phyloP scores from a whole-genome alignment of 805 yeast species.

The Cyberlindnera mississippiensis region DNA sequence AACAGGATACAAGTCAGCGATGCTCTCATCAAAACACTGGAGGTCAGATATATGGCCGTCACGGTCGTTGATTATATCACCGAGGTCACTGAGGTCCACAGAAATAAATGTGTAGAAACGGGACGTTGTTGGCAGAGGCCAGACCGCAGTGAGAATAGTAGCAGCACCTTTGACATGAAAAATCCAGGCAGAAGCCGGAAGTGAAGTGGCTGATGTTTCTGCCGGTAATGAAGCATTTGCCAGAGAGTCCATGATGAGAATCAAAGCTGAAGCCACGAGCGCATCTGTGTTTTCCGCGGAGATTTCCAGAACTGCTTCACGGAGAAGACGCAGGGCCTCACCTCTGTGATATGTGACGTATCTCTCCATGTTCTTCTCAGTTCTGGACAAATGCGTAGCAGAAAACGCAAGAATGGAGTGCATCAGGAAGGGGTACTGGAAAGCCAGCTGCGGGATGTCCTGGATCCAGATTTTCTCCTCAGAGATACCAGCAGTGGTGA shows the following conservation, averaged over 20 bases:
- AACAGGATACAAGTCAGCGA: slow-evolving; percentile 83
- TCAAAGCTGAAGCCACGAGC: slow-evolving; percentile 84
- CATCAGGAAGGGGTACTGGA: slow-evolving; percentile 86
- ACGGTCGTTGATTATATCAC: slow-evolving; percentile 47
- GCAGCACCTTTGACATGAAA: slow-evolving; percentile 98
- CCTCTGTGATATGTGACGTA: slow-evolving; percentile 84
- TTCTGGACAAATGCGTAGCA: slow-evolving; percentile 84
- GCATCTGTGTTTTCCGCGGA: slow-evolving; percentile 88
- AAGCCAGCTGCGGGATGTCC: slow-evolving; percentile 85
- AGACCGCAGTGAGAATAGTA: slow-evolving; percentile 91
- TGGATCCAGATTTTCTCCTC: slow-evolving; percentile 82
- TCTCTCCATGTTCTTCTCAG: slow-evolving; percentile 71
- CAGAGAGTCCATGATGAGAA: slow-evolving; percentile 86
- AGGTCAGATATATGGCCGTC: slow-evolving; percentile 48
- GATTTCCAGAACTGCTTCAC: slow-evolving; percentile 84
- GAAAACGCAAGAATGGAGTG: slow-evolving; percentile 87
- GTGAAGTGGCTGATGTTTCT: slow-evolving; percentile 38
- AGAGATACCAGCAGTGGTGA: slow-evolving; percentile 86
- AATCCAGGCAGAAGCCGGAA: slow-evolving; percentile 95
- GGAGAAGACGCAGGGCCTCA: slow-evolving; percentile 72
- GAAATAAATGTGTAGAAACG: slow-evolving; percentile 67
- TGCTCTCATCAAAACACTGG: slow-evolving; percentile 81
- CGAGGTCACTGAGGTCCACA: slow-evolving; percentile 87
- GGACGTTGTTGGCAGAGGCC: slow-evolving; percentile 76
- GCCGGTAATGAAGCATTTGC: slow-evolving; percentile 75